Evolutionary conservation across 2,329 filamentous ascomycete genomes (phyloP).

Genomic region (Didymellaceae sp.): DNA sequence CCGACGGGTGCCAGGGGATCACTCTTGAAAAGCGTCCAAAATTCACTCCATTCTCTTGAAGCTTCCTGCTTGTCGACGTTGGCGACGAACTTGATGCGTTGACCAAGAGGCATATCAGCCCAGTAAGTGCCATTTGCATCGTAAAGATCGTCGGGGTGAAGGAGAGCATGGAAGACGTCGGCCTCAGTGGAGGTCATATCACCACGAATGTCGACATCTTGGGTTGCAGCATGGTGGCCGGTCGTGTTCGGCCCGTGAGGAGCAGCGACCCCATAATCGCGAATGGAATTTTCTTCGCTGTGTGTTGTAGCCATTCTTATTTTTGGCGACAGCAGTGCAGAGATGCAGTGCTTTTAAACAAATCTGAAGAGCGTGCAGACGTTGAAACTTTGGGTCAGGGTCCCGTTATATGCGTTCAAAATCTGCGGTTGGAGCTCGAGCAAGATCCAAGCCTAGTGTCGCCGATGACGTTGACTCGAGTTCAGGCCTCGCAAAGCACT

Average conservation of each 20-base stretch:
- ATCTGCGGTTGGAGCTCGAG: conserved; percentile 1
- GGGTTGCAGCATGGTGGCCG: conserved; percentile 53
- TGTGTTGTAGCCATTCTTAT: conserved; percentile 37
- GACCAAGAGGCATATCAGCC: conserved; percentile 78
- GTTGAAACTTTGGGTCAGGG: no score
- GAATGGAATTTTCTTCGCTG: conserved; percentile 38
- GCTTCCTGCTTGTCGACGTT: conserved; percentile 75
- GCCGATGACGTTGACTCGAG: conserved; percentile 16
- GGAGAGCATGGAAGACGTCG: conserved; percentile 75
- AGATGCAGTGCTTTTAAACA: neutral
- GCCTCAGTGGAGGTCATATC: conserved; percentile 65
- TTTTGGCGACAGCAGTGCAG: conserved; percentile 3
- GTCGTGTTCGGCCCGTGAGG: conserved; percentile 57
- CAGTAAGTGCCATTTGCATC: conserved; percentile 85
- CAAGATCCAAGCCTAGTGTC: conserved; percentile 14
- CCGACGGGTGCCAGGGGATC: conserved; percentile 84
- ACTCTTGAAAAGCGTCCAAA: conserved; percentile 82
- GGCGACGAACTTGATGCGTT: conserved; percentile 78
- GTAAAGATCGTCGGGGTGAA: conserved; percentile 89
- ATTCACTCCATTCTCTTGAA: conserved; percentile 67
- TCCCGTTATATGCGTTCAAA: conserved; percentile 12
- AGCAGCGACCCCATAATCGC: conserved; percentile 56
- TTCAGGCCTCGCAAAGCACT: neutral
- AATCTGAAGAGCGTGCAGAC: no score
- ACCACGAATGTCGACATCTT: conserved; percentile 44